These are phyloP conservation scores for Fusarium metavorans DNA, from an alignment of 2,329 filamentous ascomycete genomes.

Conservation along the genomic window DNA sequence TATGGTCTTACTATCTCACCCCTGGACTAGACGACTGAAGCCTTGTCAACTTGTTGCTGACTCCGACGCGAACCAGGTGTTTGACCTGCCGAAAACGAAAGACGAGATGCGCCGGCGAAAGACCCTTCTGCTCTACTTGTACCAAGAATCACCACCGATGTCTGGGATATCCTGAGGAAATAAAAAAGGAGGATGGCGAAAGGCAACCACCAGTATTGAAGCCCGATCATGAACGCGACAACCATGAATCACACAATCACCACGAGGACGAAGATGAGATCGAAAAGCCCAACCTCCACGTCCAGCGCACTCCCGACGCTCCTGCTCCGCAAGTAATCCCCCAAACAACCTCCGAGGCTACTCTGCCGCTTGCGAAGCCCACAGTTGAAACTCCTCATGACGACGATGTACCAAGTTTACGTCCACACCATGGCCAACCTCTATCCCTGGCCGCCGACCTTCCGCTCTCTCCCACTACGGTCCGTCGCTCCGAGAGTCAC, in stretches of 20 bases:
- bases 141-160: slow-evolving; percentile 77
- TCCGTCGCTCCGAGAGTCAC: slow-evolving; percentile 66
- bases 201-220: slow-evolving; percentile 31
- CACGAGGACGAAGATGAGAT: slow-evolving; percentile 54
- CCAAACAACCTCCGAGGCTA: slow-evolving; percentile 5
- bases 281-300: slow-evolving; percentile 35
- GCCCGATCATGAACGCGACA: slow-evolving; percentile 30
- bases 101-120: slow-evolving; percentile 80
- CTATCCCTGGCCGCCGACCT: slow-evolving; percentile 34
- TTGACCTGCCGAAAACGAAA: slow-evolving; percentile 78
- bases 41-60: slow-evolving; percentile 17
- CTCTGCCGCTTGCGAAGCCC: slow-evolving; percentile 21
- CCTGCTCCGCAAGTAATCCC: slow-evolving; percentile 10
- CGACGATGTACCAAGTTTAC: slow-evolving; percentile 6
- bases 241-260: slow-evolving; percentile 45
- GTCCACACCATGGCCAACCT: slow-evolving; percentile 16
- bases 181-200: slow-evolving; percentile 57
- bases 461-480: slow-evolving; percentile 55
- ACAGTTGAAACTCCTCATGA: slow-evolving; percentile 22
- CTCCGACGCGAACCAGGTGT: slow-evolving; percentile 38
- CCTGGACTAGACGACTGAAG: background rate
- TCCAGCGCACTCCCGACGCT: slow-evolving; percentile 24
- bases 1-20: background rate
- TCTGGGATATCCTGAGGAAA: slow-evolving; percentile 72
- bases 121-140: slow-evolving; percentile 78